Base-by-base conservation (phyloP, 352 stramenopile genomes). In the Peronospora belbahrii region DNA sequence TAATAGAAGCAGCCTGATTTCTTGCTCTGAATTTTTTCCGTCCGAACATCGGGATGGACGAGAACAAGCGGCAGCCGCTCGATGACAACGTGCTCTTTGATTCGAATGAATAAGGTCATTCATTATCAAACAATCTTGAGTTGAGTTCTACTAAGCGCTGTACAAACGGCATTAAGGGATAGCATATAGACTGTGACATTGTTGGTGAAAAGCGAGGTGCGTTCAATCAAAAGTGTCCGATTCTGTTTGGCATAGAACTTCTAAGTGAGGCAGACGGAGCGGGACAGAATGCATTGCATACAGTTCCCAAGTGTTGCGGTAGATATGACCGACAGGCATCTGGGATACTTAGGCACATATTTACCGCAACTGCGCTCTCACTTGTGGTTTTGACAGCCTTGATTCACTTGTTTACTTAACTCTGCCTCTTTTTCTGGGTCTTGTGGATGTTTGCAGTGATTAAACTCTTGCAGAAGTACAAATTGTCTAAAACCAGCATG, bases 61-160 rank as follows among this genome's bases (percentile, higher is more conserved):
- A 47, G 50, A 60, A 36, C 57, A 81, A 81, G 59, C n/a, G n/a
- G 25, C 68, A 79, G 62, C 73, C 73, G 10, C 60, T 78, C 39
- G 73, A 85, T 52, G 62, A 77, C 49, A 68, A 85, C 45, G 69
- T 89, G 48, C 55, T 87, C 19, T 52, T 55, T 4, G 60, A 65
- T n/a, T n/a, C n/a, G n/a, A 32, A 83, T 89, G 65, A 40, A 74
- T 46, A 41, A 49, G 15, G 61, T 85, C 43, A 63, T 85, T 42
- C n/a, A n/a, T n/a, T n/a, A n/a, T 58, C 62, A 15, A 34, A 67
- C 48, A 85, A 86, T 54, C 72, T 75, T 7, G 61, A 85, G 7
- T 87, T 87, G 43, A 75, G 77, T 47, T 61, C 70, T n/a, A n/a
- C n/a, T 53, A 87, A 87, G 70, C 74, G 75, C 45, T 85, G 63